A percentile compares a stretch with the other conserved stretches of the same genome.
phyloP scores from a whole-genome alignment of 2,329 filamentous ascomycete species.

The Xylariomycetidae sp. region DNA sequence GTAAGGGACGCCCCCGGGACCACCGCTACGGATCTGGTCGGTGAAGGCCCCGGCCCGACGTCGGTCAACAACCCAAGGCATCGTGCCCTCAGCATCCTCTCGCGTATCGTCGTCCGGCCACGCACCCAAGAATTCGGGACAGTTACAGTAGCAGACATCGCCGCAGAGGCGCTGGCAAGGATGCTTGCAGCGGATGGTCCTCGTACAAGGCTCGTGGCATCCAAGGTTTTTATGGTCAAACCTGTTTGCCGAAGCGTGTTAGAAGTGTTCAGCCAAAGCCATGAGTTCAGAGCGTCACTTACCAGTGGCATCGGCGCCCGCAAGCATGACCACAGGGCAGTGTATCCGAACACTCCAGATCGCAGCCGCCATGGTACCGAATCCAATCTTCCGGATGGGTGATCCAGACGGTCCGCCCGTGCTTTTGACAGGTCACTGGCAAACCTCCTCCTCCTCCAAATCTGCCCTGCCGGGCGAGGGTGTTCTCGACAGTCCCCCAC shows the following conservation, averaged over 20 bases:
- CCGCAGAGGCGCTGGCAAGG: constrained; percentile 22
- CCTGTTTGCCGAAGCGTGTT: constrained; percentile 12
- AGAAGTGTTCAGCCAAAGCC: constrained; percentile 5
- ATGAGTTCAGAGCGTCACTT: constrained; percentile 9
- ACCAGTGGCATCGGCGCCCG: constrained; percentile 25
- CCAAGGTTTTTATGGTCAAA: constrained; percentile 19
- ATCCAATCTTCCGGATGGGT: constrained; percentile 47
- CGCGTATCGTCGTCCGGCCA: constrained; percentile 18
- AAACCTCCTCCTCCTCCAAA: constrained; percentile 34
- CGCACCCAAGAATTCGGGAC: constrained; percentile 18
- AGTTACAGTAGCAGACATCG: constrained; percentile 20
- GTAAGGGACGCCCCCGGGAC: no score
- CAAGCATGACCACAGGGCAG: constrained; percentile 25
- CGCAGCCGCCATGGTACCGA: constrained; percentile 22
- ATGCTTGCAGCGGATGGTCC: constrained; percentile 20
- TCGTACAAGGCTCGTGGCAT: constrained; percentile 22
- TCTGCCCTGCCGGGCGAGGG: constrained; percentile 34
- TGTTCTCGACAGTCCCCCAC: constrained; percentile 31
- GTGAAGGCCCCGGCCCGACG: no score
- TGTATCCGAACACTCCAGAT: constrained; percentile 14
- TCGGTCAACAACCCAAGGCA: no score
- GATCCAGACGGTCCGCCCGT: constrained; percentile 47
- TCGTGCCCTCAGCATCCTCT: constrained; percentile 15
- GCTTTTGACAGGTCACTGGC: constrained; percentile 58
- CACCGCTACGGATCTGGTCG: no score